Percentiles rank a stretch among this genome's conserved stretches.
Evolutionary conservation across 2,329 filamentous ascomycete species (phyloP).

Genomic region (Cladobotryum protrusum): DNA sequence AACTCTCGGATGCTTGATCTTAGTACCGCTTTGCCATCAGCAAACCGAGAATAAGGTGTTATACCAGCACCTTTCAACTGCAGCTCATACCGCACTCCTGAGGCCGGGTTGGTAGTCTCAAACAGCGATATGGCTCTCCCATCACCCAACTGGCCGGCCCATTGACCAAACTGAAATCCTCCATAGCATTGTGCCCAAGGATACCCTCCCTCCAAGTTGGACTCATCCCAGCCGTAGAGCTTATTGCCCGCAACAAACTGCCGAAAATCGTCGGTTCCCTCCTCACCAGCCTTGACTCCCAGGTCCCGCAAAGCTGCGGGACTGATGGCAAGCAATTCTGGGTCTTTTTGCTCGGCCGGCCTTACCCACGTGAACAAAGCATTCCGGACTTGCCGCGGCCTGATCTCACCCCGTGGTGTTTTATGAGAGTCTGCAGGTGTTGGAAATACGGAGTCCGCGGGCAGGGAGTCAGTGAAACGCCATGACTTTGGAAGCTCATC

Average conservation of each 20-base stretch:
- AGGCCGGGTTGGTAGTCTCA: constrained; percentile 70
- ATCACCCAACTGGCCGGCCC: constrained; percentile 94
- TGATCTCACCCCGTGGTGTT: constrained; percentile 68
- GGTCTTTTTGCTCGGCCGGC: constrained; percentile 63
- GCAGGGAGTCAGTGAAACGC: constrained; percentile 60
- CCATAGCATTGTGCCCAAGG: constrained; percentile 99
- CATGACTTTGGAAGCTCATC: constrained; percentile 58
- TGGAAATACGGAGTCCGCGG: constrained; percentile 70
- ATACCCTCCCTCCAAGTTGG: constrained; percentile 64
- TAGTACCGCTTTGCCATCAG: constrained; percentile 90
- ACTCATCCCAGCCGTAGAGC: constrained; percentile 70
- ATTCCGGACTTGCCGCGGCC: constrained; percentile 75
- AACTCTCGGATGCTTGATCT: constrained; percentile 92
- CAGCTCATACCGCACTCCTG: constrained; percentile 73
- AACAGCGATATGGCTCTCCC: constrained; percentile 92
- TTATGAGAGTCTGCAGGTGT: constrained; percentile 77
- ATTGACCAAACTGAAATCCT: constrained; percentile 73
- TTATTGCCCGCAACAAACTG: constrained; percentile 76
- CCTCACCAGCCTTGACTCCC: constrained; percentile 64
- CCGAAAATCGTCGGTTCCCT: constrained; percentile 66
- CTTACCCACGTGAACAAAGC: constrained; percentile 89
- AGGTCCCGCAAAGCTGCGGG: constrained; percentile 72
- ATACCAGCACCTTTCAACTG: constrained; percentile 91
- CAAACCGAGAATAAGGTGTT: constrained; percentile 94
- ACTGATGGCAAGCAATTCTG: constrained; percentile 78